These are phyloP conservation scores for Aspergillus sp. DNA, from an alignment of 2,329 filamentous ascomycete genomes.

Conservation along the genomic window DNA sequence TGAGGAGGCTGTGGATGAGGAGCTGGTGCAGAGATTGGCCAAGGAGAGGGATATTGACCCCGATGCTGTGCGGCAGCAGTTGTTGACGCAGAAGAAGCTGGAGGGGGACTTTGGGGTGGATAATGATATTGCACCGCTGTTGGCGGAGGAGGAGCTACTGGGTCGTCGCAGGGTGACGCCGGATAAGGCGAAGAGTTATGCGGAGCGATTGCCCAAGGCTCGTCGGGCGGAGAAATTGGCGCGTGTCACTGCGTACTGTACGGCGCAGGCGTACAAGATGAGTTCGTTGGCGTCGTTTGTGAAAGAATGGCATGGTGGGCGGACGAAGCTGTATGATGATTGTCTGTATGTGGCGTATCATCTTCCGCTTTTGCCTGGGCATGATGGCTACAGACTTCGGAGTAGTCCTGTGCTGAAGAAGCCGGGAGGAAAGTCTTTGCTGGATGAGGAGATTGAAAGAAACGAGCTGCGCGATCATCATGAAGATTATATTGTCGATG, in stretches of 20 bases:
- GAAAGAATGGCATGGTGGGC: conserved; percentile 78
- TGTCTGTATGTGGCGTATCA: conserved; percentile 96
- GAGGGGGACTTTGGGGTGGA: conserved; percentile 55
- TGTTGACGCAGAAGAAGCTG: conserved; percentile 27
- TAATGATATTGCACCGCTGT: conserved; percentile 45
- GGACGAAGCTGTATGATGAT: conserved; percentile 96
- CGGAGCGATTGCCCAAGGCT: conserved; percentile 84
- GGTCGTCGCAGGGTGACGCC: conserved; percentile 49
- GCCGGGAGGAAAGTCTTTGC: conserved; percentile 83
- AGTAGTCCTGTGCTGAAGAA: conserved; percentile 91
- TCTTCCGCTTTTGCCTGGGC: conserved; percentile 77
- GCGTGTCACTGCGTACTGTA: conserved; percentile 92
- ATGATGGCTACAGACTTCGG: conserved; percentile 78
- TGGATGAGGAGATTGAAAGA: conserved; percentile 93
- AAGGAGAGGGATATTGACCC: conserved; percentile 29
- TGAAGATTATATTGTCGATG: conserved; percentile 79
- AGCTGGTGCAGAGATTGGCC: conserved; percentile 29
- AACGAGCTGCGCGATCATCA: conserved; percentile 86
- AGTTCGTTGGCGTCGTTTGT: conserved; percentile 84
- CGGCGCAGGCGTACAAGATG: conserved; percentile 88
- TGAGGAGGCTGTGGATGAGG: conserved; percentile 28
- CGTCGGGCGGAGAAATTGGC: conserved; percentile 82
- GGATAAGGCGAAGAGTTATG: conserved; percentile 77
- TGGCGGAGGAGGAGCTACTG: conserved; percentile 57
- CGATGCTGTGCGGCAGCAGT: conserved; percentile 26